These are phyloP conservation scores for Saccharomycopsis fermentans DNA, from an alignment of 805 yeast genomes.

Conservation along the genomic window DNA sequence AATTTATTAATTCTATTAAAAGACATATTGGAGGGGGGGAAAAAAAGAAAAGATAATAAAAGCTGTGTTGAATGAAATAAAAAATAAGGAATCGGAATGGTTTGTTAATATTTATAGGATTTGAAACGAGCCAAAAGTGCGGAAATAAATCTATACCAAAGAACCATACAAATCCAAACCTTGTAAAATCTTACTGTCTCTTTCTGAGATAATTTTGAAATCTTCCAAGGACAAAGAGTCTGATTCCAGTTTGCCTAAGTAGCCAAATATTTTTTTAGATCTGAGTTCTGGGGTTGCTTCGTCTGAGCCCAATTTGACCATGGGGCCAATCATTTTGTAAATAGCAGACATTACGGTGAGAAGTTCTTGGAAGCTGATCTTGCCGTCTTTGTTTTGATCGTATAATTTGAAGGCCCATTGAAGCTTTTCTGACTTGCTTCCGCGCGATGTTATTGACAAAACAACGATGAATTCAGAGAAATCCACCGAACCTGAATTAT, in stretches of 20 bases:
- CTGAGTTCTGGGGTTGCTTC: slow-evolving; percentile 88
- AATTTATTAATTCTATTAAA: no score
- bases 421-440: slow-evolving; percentile 72
- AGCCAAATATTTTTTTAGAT: slow-evolving; percentile 66
- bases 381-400: slow-evolving; percentile 74
- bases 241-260: slow-evolving; percentile 62
- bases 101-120: slow-evolving; percentile 2
- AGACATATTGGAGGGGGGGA: neutral
- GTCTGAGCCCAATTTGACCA: slow-evolving; percentile 81
- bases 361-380: slow-evolving; percentile 68
- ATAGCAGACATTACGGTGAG: slow-evolving; percentile 70
- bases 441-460: slow-evolving; percentile 77
- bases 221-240: slow-evolving; percentile 72
- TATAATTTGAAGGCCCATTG: slow-evolving; percentile 85
- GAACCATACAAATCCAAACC: slow-evolving; percentile 79
- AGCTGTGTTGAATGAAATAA: neutral
- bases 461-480: slow-evolving; percentile 90
- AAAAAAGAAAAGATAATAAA: neutral
- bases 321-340: slow-evolving; percentile 90
- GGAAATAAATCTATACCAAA: slow-evolving; percentile 37
- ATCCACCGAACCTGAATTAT: slow-evolving; percentile 70
- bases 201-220: slow-evolving; percentile 69
- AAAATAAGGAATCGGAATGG: neutral
- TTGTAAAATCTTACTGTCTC: slow-evolving; percentile 65
- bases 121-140: neutral